phyloP scores from a whole-genome alignment of 495 filamentous ascomycete genomes.

The Penicillium ochrochloron region DNA sequence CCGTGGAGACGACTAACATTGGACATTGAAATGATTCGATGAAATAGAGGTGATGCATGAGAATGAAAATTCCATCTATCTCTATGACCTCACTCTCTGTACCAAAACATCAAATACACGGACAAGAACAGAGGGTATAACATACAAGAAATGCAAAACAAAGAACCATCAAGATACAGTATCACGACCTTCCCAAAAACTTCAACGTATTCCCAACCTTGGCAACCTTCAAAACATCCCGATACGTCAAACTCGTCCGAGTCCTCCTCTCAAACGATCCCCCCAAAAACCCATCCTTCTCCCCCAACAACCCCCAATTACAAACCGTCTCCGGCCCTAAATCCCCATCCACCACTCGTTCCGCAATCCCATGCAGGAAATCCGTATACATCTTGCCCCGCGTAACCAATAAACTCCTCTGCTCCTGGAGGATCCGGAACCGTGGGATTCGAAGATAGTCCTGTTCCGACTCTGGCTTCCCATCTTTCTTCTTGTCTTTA shows the following conservation, averaged over 20 bases:
- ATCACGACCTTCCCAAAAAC: conserved; percentile 53
- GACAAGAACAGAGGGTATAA: background rate
- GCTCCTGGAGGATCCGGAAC: conserved; percentile 84
- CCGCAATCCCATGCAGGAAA: conserved; percentile 77
- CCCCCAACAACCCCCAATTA: conserved; percentile 82
- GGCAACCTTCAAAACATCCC: conserved; percentile 88
- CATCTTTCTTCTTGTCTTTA: conserved; percentile 54
- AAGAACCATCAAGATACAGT: background rate
- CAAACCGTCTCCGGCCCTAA: conserved; percentile 66
- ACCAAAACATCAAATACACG: too few species aligned
- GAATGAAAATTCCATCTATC: background rate
- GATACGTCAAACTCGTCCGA: conserved; percentile 86
- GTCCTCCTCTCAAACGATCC: conserved; percentile 67
- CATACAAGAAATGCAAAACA: background rate
- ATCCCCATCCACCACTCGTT: conserved; percentile 61
- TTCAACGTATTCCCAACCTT: conserved; percentile 71
- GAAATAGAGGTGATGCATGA: background rate
- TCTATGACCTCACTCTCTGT: background rate
- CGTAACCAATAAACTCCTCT: conserved; percentile 79
- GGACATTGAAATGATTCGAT: background rate
- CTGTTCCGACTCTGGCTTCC: background rate
- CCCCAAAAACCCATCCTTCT: conserved; percentile 55
- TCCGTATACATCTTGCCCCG: conserved; percentile 68
- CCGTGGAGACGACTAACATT: background rate
- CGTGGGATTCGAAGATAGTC: conserved; percentile 35